Base-by-base conservation (phyloP, 2,329 filamentous ascomycete genomes). In the Aspergillus fructus region DNA sequence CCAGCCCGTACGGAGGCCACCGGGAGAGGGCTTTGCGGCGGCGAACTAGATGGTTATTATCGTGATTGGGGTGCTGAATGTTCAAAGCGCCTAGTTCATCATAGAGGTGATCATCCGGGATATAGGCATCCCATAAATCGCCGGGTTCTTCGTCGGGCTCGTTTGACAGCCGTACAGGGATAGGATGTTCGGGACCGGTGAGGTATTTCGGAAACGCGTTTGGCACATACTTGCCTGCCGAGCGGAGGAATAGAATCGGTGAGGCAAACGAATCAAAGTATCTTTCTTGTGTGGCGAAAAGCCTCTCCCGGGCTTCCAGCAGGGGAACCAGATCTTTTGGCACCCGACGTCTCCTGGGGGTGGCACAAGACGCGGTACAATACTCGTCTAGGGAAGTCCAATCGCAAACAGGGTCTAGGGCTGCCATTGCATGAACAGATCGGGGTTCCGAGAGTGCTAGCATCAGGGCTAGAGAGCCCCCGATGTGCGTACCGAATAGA, bases 241-340 rank as follows among this genome's bases (percentile, higher is more conserved):
- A 74, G 21, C 77, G 72, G 8, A 79, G 69, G 49, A 78, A 76
- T 6, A 78, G 59, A 4, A 74, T 63, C 0, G 77, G 77, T 4
- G 74, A 77, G 0, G 77, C 76, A 55, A 79, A 79, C 0, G 74
- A 61, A 57, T 79, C 76, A 46, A 78, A 79, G 60, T 73, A 78
- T 11, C 68, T 68, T 27, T 73, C 71, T 19, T 76, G 73, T 0
- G 64, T 69, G 7, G 64, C 42, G 58, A 79, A 79, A 19, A 76
- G 66, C 7, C 47, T 50, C 27, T 69, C 67, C 3, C 77, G 70
- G 0, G 73, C 73, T 30, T 71, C 51, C 0, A 76, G 69, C 2
- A 76, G 66, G 2, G 71, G 67, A 11, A 75, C 52, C 3, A 78
- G 60, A 51, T 76, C 74, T 11, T 59, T 49, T 1, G 69, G 71